Evolutionary conservation across 495 filamentous ascomycete species (phyloP).

Genomic region (Cercophora newfieldiana): DNA sequence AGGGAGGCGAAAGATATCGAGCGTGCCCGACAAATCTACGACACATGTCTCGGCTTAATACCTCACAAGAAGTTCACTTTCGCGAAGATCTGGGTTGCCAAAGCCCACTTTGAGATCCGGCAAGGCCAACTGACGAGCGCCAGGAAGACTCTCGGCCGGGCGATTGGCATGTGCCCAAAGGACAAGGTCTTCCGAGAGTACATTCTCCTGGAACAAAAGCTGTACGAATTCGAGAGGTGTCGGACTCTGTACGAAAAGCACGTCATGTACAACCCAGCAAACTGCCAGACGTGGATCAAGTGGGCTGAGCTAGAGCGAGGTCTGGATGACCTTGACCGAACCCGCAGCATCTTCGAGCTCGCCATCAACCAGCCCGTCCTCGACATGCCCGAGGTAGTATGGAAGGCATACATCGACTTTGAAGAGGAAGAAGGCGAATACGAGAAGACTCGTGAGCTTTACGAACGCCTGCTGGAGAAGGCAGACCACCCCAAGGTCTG

Average conservation of each 20-base stretch:
- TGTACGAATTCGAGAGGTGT: slow-evolving; percentile 90
- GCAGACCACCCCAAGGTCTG: slow-evolving; percentile 98
- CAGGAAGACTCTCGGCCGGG: slow-evolving; percentile 82
- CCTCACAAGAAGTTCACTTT: slow-evolving; percentile 98
- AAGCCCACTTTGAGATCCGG: slow-evolving; percentile 89
- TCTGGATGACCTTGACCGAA: slow-evolving; percentile 82
- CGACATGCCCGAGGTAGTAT: slow-evolving; percentile 97
- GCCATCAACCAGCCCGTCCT: slow-evolving; percentile 78
- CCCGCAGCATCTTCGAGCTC: slow-evolving; percentile 89
- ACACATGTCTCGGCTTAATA: slow-evolving; percentile 81
- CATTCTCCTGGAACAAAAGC: slow-evolving; percentile 83
- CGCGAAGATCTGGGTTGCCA: slow-evolving; percentile 92
- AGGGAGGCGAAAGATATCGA: slow-evolving; percentile 75
- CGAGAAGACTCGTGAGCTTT: slow-evolving; percentile 75
- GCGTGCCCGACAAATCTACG: slow-evolving; percentile 86
- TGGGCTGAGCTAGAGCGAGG: slow-evolving; percentile 90
- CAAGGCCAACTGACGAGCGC: slow-evolving; percentile 78
- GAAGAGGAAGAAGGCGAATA: slow-evolving; percentile 93
- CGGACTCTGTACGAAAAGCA: slow-evolving; percentile 92
- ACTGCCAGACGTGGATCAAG: slow-evolving; percentile 91
- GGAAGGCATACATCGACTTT: slow-evolving; percentile 98
- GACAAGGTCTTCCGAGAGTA: slow-evolving; percentile 94
- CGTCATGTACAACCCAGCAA: slow-evolving; percentile 84
- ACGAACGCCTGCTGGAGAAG: slow-evolving; percentile 88
- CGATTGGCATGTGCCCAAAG: slow-evolving; percentile 93